These are phyloP conservation scores for Vinca major DNA, from an alignment of 305 asterid species.

Conservation along the genomic window DNA sequence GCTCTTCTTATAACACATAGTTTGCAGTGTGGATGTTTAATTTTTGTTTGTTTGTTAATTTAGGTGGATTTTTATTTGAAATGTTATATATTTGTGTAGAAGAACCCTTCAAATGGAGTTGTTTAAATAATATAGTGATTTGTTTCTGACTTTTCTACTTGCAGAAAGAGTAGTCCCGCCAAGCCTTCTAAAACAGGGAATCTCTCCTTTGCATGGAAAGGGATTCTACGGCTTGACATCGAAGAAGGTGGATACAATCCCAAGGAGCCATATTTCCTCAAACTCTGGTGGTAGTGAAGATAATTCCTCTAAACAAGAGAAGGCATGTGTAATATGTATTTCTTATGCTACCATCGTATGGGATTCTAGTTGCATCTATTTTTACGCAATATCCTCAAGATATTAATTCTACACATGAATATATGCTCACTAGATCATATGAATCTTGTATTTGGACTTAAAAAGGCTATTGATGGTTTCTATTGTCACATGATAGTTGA, in stretches of 20 bases:
- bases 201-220: slow-evolving; percentile 24
- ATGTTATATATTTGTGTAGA: neutral
- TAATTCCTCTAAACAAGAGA: slow-evolving; percentile 36
- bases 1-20: too few relatives aligned
- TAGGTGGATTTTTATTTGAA: neutral
- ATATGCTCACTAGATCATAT: too few relatives aligned
- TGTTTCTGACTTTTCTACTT: slow-evolving; percentile 14
- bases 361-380: too few relatives aligned
- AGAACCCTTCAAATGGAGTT: neutral
- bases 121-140: neutral
- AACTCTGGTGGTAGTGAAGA: slow-evolving; percentile 34
- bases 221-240: slow-evolving; percentile 22
- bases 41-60: neutral
- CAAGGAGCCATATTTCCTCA: slow-evolving; percentile 45
- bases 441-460: neutral
- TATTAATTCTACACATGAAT: neutral
- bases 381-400: neutral
- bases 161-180: slow-evolving; percentile 33
- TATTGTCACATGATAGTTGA: too few relatives aligned
- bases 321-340: slow-evolving; percentile 30
- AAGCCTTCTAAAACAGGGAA: slow-evolving; percentile 16
- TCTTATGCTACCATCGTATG: too few relatives aligned
- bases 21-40: too few relatives aligned
- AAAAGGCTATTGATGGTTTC: too few relatives aligned
- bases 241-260: slow-evolving; percentile 31